These are phyloP conservation scores for Fibroporia radiculosa DNA, from an alignment of 768 basidiomycete species.

Conservation along the genomic window DNA sequence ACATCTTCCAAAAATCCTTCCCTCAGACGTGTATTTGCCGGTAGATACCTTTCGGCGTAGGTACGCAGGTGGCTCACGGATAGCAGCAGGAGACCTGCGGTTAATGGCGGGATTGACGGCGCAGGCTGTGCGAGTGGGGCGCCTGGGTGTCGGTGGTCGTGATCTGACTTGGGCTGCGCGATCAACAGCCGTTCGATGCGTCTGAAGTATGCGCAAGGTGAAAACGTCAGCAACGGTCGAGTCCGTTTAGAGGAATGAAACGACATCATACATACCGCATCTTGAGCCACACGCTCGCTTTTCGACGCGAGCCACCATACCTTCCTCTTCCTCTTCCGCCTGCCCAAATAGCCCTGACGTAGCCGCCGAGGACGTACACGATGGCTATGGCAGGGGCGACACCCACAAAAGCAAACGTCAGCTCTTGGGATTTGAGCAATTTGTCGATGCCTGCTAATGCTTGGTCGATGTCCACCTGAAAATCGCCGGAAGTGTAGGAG, in stretches of 20 bases:
- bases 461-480: constrained; percentile 85
- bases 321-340: constrained; percentile 40
- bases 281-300: constrained; percentile 57
- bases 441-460: constrained; percentile 88
- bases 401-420: constrained; percentile 96
- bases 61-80: constrained; percentile 59
- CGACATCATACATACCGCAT: constrained; percentile 43
- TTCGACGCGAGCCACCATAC: constrained; percentile 50
- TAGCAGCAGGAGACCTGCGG: constrained; percentile 67
- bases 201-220: constrained; percentile 24
- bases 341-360: constrained; percentile 40
- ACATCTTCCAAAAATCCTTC: constrained; percentile 85
- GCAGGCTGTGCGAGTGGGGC: constrained; percentile 12
- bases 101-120: constrained; percentile 41
- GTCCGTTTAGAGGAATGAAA: neutral
- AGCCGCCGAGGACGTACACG: constrained; percentile 59
- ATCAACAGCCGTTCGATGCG: constrained; percentile 65
- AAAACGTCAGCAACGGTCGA: neutral
- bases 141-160: constrained; percentile 8
- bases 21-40: constrained; percentile 50
- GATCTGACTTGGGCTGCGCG: constrained; percentile 31
- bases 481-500: neutral
- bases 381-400: constrained; percentile 85
- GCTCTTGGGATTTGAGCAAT: constrained; percentile 86
- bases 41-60: constrained; percentile 53